Base-by-base conservation (phyloP, 2,329 filamentous ascomycete genomes). In the Ophiostoma himal-ulmi region DNA sequence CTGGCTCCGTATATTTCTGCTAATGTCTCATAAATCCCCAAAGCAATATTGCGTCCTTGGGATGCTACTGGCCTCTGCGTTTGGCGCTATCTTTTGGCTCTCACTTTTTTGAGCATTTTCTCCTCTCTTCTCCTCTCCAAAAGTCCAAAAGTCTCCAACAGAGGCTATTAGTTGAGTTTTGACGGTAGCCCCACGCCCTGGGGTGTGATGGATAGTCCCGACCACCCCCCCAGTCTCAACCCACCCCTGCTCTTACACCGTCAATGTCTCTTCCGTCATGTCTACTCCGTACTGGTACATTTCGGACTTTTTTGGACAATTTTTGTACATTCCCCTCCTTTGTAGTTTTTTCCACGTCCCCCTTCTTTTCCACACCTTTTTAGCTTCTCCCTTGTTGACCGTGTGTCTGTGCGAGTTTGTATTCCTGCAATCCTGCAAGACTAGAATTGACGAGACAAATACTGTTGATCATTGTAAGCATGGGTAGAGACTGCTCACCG, bases 181-280 rank as follows among this genome's bases (percentile, higher is more conserved):
- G 44, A 13, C 44, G 11, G 52, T 69, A 67, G 20, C 30, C 10
- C 6, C 54, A 69, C 70, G 48, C 70, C 68, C 30, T 20, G 70
- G 70, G 5, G 39, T 41, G 13, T 13, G 68, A 30, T 60, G 65
- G 52, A 34, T 41, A 44, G 39, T 37, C 54, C 64, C 44, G 36
- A 68, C n/a, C 64, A 22, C 48, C 37, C 57, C 68, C 68, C 70
- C 44, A 22, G 36, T 30, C 36, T 17, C 66, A 22, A 22, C 60
- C 26, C 66, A 52, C 66, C 41, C 66, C 6, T 37, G 48, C 65
- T 44, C 54, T 60, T 65, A 64, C 30, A 34, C 41, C 62, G 6
- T 52, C 41, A 48, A 6, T 62, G 22, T 62, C 13, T 34, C 52
- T 57, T 22, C 22, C 52, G 52, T 22, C 44, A 30, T 57, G 52